Evolutionary conservation across 2,329 filamentous ascomycete species (phyloP).

Genomic region (Arthrocladium fulminans): DNA sequence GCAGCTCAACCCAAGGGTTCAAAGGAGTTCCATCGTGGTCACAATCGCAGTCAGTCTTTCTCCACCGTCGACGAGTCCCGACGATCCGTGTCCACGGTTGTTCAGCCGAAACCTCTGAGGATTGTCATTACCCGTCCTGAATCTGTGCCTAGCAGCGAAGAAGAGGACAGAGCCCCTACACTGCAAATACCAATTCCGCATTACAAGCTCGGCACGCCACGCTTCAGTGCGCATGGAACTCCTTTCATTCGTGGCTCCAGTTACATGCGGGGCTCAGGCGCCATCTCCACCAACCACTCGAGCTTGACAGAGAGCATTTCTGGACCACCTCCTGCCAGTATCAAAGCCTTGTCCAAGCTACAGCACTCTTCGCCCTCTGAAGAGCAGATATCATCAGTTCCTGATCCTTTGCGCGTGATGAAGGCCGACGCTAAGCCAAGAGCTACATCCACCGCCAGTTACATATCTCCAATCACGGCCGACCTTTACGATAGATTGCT

Average conservation of each 20-base stretch:
- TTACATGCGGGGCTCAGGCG: slow-evolving; percentile 47
- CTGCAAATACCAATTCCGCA: slow-evolving; percentile 72
- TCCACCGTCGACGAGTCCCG: slow-evolving; percentile 63
- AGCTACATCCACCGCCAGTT: background rate
- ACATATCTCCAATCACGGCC: slow-evolving; percentile 43
- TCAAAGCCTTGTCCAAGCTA: slow-evolving; percentile 14
- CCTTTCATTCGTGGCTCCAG: slow-evolving; percentile 73
- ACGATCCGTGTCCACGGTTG: slow-evolving; percentile 27
- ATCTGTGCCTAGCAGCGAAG: slow-evolving; percentile 54
- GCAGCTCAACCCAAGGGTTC: slow-evolving; percentile 14
- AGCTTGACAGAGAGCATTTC: slow-evolving; percentile 12
- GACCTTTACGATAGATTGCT: slow-evolving; percentile 72
- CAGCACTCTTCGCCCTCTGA: slow-evolving; percentile 24
- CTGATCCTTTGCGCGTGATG: slow-evolving; percentile 32
- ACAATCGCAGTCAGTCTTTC: slow-evolving; percentile 63
- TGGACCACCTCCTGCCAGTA: slow-evolving; percentile 15
- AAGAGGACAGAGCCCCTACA: slow-evolving; percentile 40
- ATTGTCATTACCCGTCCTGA: slow-evolving; percentile 68
- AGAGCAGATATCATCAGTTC: slow-evolving; percentile 29
- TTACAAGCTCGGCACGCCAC: slow-evolving; percentile 72
- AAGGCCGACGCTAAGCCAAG: background rate
- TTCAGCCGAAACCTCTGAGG: slow-evolving; percentile 59
- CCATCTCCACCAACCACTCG: slow-evolving; percentile 25
- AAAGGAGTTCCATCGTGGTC: slow-evolving; percentile 28
- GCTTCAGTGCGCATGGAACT: slow-evolving; percentile 68